Evolutionary conservation across 2,329 filamentous ascomycete genomes (phyloP).

Genomic region (Endoconidiophora polonica): DNA sequence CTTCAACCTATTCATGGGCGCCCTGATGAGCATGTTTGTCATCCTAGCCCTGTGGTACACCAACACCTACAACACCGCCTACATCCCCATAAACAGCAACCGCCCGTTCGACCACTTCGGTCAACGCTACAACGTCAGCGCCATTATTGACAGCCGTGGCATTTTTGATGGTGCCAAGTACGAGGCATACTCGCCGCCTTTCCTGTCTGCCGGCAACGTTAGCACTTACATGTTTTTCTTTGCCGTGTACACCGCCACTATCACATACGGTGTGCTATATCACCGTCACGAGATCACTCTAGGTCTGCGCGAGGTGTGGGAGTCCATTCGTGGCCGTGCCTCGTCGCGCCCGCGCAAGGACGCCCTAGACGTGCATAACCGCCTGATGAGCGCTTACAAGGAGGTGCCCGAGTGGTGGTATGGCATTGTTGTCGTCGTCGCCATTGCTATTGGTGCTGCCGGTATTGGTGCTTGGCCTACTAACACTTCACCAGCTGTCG

Average conservation of each 20-base stretch:
- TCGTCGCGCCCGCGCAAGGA: constrained; percentile 19
- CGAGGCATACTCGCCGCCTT: constrained; percentile 33
- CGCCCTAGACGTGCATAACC: constrained; percentile 19
- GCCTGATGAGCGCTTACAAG: constrained; percentile 18
- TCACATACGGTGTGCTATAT: constrained; percentile 34
- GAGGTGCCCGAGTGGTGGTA: constrained; percentile 42
- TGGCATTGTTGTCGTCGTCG: constrained; percentile 24
- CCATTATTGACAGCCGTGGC: constrained; percentile 25
- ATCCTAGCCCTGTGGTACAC: constrained; percentile 41
- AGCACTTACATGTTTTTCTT: constrained; percentile 39
- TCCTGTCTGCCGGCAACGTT: constrained; percentile 32
- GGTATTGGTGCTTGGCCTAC: constrained; percentile 33
- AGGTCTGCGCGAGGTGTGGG: constrained; percentile 31
- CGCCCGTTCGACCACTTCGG: constrained; percentile 33
- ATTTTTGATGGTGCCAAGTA: constrained; percentile 31
- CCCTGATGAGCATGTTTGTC: constrained; percentile 37
- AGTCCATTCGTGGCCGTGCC: constrained; percentile 25
- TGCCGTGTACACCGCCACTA: constrained; percentile 33
- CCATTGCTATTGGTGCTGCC: constrained; percentile 29
- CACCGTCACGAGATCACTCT: constrained; percentile 34
- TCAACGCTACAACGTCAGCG: constrained; percentile 29
- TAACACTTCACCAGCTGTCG: constrained; percentile 32
- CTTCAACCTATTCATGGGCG: constrained; percentile 43
- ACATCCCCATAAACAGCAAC: constrained; percentile 36
- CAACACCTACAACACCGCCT: constrained; percentile 39